Base-by-base conservation (phyloP, 2,329 filamentous ascomycete species). In the Graphilbum sp. region DNA sequence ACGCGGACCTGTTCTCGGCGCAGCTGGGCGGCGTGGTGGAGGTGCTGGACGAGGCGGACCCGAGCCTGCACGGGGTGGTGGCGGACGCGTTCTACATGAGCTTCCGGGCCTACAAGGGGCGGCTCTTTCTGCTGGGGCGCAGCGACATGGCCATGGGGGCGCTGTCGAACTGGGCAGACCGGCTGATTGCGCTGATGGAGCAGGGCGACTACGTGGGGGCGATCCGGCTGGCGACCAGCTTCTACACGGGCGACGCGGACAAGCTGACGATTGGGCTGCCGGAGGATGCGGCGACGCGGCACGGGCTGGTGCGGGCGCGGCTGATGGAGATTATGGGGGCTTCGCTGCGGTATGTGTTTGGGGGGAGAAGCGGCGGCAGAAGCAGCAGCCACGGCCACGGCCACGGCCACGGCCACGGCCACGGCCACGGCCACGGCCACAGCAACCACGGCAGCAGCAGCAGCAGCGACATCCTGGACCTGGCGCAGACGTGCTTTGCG, bases 81-180 rank as follows among this genome's bases (percentile, higher is more conserved):
- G 88, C 88, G 8, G 90, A 98, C 63, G 90, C 87, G 0, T 98
- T 95, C 49, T 88, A 88, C 53, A 96, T 96, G 85, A 95, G 88
- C 56, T 88, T 96, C 58, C 85, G 83, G 51, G 72, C 85, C 4
- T 98, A 96, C 60, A 98, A 96, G 56, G 87, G 90, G 5, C 74
- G 88, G 23, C 66, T 95, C 27, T 98, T 98, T 52, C 62, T 96
- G 4, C 66, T 98, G 9, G 87, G 90, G n/a, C 87, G 88, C 60
- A 90, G 88, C 51, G 88, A 96, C 52, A 65, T 95, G 31, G 84
- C 85, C 0, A 83, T 96, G 35, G 90, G 90, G 2, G 82, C 81
- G 5, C 60, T 98, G 25, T 96, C 90, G 1, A 98, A 98, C 48
- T 98, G 90, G 90, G 88, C 90, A 3, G 90, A 98, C 56, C 71